Evolutionary conservation across 345 rosid genomes (phyloP).

Genomic region (Populus alba): DNA sequence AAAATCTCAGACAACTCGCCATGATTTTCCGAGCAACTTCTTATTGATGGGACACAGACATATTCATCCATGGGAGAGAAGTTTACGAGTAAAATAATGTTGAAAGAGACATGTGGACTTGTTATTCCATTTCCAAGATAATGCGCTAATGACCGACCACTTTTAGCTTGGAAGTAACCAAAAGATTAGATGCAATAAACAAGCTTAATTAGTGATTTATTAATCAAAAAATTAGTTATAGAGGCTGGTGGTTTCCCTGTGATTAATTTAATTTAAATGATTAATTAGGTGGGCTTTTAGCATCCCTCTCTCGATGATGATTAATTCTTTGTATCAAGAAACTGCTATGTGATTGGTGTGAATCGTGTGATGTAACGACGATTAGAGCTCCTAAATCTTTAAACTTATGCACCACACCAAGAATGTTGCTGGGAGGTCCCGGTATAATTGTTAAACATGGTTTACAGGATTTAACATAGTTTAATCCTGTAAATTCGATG

Average conservation of each 20-base stretch:
- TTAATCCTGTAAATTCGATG: too few species aligned
- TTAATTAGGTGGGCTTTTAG: not conserved
- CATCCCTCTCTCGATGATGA: too few species aligned
- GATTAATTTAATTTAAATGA: not conserved
- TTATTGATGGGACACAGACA: too few species aligned
- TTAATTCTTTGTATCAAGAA: not conserved
- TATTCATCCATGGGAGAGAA: too few species aligned
- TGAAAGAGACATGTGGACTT: not conserved
- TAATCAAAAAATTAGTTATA: not conserved
- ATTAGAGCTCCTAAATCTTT: not conserved
- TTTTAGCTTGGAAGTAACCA: not conserved
- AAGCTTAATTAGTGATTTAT: not conserved
- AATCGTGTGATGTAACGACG: not conserved
- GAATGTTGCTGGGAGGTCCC: too few species aligned
- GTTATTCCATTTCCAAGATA: not conserved
- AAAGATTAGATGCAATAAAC: not conserved
- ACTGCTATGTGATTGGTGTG: not conserved
- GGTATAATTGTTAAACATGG: too few species aligned
- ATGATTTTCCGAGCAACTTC: too few species aligned
- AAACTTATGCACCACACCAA: not conserved
- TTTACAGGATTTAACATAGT: too few species aligned
- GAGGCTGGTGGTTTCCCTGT: not conserved
- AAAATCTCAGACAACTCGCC: too few species aligned
- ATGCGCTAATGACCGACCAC: slow-evolving; percentile 5
- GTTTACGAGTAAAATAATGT: too few species aligned